These are phyloP conservation scores for Alloteropsis semialata DNA, from an alignment of 176 grass and related monocot genomes.

Conservation along the genomic window DNA sequence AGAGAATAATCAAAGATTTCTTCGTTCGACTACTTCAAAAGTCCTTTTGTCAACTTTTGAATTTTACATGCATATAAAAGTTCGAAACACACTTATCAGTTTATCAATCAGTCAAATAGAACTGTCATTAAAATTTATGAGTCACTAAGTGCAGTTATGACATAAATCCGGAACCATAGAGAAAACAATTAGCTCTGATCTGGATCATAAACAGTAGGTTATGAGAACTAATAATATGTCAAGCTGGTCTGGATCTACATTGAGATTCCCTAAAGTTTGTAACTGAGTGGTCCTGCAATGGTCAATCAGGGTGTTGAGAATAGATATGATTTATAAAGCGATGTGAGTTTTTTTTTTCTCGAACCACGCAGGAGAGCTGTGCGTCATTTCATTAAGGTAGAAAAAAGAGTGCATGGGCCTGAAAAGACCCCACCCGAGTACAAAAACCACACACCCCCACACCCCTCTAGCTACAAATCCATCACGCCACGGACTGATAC, in stretches of 20 bases:
- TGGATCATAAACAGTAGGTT: not conserved
- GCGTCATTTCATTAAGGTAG: too few species aligned
- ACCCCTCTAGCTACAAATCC: too few species aligned
- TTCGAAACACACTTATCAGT: not conserved
- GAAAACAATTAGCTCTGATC: not conserved
- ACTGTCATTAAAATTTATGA: not conserved
- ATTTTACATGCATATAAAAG: not conserved
- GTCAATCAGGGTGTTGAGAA: too few species aligned
- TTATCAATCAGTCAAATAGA: too few species aligned
- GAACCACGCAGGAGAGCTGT: too few species aligned
- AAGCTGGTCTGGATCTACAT: not conserved
- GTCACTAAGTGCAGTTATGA: not conserved
- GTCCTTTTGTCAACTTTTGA: not conserved
- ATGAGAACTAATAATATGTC: not conserved
- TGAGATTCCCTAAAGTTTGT: too few species aligned
- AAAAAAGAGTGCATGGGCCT: too few species aligned
- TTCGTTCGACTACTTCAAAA: not conserved
- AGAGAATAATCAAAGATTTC: not conserved
- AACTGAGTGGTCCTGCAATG: too few species aligned
- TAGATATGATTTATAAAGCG: not conserved
- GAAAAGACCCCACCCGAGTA: too few species aligned
- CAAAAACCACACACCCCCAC: too few species aligned
- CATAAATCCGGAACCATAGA: not conserved
- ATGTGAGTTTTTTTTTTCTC: too few species aligned
- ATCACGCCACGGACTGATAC: too few species aligned